phyloP scores from a whole-genome alignment of 2,329 filamentous ascomycete genomes.

The Exophiala spinifera region DNA sequence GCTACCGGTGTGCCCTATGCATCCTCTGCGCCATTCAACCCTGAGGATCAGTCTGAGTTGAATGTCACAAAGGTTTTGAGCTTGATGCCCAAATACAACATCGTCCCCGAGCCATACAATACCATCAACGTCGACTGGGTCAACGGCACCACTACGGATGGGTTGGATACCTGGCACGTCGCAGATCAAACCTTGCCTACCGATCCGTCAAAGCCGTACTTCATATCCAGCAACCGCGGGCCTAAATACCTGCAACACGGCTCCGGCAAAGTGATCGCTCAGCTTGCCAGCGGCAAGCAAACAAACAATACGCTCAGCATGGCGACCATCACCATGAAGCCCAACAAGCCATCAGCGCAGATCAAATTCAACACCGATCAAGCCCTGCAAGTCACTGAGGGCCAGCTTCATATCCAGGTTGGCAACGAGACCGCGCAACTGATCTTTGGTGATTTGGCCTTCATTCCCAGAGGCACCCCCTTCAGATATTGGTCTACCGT shows the following conservation, averaged over 20 bases:
- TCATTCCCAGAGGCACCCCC: conserved; percentile 18
- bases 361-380: conserved; percentile 16
- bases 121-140: conserved; percentile 23
- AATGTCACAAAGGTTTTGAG: conserved; percentile 23
- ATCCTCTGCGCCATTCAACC: conserved; percentile 18
- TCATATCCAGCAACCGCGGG: conserved; percentile 24
- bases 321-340: conserved; percentile 19
- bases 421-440: conserved; percentile 14
- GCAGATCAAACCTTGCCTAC: conserved; percentile 18
- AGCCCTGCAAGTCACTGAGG: conserved; percentile 23
- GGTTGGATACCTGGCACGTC: conserved; percentile 21
- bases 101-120: conserved; percentile 17
- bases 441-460: conserved; percentile 23
- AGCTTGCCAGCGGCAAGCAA: conserved; percentile 19
- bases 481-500: conserved; percentile 23
- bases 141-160: conserved; percentile 22
- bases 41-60: conserved; percentile 15
- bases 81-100: conserved; percentile 21
- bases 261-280: conserved; percentile 12
- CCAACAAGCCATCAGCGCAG: background rate
- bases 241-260: conserved; percentile 22
- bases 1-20: conserved; percentile 15
- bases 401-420: conserved; percentile 20
- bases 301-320: conserved; percentile 18
- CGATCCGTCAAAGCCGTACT: conserved; percentile 16